These are phyloP conservation scores for Pelargonium citronellum DNA, from an alignment of 441 rosid species.

Conservation along the genomic window DNA sequence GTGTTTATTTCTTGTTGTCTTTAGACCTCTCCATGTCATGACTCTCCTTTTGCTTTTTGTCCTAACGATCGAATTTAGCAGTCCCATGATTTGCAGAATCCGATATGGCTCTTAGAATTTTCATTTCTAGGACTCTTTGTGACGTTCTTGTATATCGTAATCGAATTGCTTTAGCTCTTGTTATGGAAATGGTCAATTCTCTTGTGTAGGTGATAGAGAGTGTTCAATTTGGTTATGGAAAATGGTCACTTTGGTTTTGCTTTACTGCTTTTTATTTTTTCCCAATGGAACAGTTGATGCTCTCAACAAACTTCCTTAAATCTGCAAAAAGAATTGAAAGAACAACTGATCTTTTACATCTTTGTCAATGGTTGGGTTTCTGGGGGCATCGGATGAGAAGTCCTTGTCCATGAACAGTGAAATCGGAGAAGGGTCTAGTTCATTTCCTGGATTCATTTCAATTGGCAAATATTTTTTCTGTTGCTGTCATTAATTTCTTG, in stretches of 20 bases:
- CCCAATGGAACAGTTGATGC: conserved; percentile 21
- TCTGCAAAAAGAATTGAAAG: conserved; percentile 41
- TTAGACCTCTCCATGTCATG: neutral
- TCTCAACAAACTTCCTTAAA: conserved; percentile 28
- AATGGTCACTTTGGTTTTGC: conserved; percentile 21
- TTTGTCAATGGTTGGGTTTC: conserved; percentile 31
- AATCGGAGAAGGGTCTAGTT: conserved; percentile 15
- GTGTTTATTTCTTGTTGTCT: conserved; percentile 5
- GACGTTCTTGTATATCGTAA: conserved; percentile 13
- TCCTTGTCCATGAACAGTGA: conserved; percentile 40
- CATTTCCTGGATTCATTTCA: neutral
- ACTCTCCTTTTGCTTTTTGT: neutral
- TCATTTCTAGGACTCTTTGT: conserved; percentile 15
- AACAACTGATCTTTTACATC: conserved; percentile 27
- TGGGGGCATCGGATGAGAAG: conserved; percentile 29
- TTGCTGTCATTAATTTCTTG: conserved; percentile 3
- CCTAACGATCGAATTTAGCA: neutral
- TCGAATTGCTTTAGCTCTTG: conserved; percentile 22
- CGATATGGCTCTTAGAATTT: conserved; percentile 22
- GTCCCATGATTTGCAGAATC: conserved; percentile 13
- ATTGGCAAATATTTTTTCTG: neutral
- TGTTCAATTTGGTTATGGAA: conserved; percentile 18
- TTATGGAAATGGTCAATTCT: conserved; percentile 34
- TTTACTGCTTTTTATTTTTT: conserved; percentile 18
- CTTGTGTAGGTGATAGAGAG: conserved; percentile 27